Evolutionary conservation across 768 basidiomycete genomes (phyloP), one percentile per base, ranked within the genome.

Genomic region (Russula sp.): DNA sequence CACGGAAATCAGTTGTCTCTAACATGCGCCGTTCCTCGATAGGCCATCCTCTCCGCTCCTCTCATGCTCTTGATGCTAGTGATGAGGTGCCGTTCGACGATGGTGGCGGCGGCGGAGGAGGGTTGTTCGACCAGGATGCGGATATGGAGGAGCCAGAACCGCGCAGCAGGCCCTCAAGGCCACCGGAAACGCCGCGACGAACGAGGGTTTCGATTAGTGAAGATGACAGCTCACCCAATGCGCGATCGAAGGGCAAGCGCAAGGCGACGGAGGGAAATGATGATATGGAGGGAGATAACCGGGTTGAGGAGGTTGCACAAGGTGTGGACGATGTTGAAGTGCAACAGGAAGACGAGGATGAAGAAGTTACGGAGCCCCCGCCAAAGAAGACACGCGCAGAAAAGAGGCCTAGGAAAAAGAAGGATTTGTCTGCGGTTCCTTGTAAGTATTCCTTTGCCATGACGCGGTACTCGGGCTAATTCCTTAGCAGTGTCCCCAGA

Each of bases 221-320:
- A 5, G 58, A 51, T 6, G 42, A 64, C 6, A 22, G 18, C 20
- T 13, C n/a, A 6, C 42, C 48, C 5, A 47, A 2, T 11, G 44
- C 62, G 20, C 55, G 50, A 39, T 57, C 55, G 73, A 75, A 78
- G 66, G 78, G 76, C 16, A 84, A 80, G 70, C 75, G 73, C 53
- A 77, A 75, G 61, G 77, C 72, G 4, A 63, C 66, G 18, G 65
- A 67, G 18, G 66, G 59, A 18, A 62, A 61, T 1, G 69, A 61
- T 40, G 37, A 62, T n/a, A 18, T 68, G 39, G 61, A 61, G 39
- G 69, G 59, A 11, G 71, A 68, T 31, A 59, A 72, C 13, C 76
- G 72, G 5, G 58, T 77, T 20, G 78, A 79, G 61, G 75, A 78
- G n/a, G 79, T 79, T 32, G 71, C 72, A n/a, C 73, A 70, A 50